Percentiles rank a stretch among this genome's conserved stretches.
Conservation (phyloP, 2,329 filamentous ascomycete species). For the Cryphonectria carpinicola region DNA sequence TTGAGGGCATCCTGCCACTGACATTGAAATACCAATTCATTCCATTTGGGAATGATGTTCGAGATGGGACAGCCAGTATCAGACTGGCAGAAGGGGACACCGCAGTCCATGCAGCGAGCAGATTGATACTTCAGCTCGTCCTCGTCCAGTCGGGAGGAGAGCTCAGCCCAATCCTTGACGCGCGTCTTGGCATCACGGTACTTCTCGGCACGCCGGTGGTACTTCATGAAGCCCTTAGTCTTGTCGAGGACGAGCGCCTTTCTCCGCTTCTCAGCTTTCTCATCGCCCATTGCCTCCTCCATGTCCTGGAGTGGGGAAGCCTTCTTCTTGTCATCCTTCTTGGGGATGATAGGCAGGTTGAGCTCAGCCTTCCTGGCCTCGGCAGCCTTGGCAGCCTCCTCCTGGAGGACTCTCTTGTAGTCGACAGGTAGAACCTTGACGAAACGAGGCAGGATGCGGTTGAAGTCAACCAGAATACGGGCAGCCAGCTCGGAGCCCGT, state of each 20-base stretch:
- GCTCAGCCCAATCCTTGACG: slow-evolving; percentile 91
- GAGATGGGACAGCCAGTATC: slow-evolving; percentile 94
- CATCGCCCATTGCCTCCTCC: slow-evolving; percentile 86
- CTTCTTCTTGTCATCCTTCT: slow-evolving; percentile 71
- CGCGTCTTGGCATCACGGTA: slow-evolving; percentile 84
- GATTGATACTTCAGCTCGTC: slow-evolving; percentile 97
- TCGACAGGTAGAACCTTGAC: slow-evolving; percentile 93
- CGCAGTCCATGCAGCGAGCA: slow-evolving; percentile 97
- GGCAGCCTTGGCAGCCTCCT: slow-evolving; percentile 83
- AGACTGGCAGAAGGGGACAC: slow-evolving; percentile 97
- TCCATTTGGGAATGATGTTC: slow-evolving; percentile 98
- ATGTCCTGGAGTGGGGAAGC: slow-evolving; percentile 77
- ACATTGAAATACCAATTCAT: slow-evolving; percentile 74
- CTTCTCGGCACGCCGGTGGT: slow-evolving; percentile 89
- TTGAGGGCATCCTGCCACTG: slow-evolving; percentile 94
- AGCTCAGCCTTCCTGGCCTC: slow-evolving; percentile 85
- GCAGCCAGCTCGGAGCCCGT: slow-evolving; percentile 94
- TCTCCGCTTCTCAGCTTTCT: slow-evolving; percentile 85
- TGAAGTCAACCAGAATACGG: slow-evolving; percentile 93
- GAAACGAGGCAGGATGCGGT: slow-evolving; percentile 84
- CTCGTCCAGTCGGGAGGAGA: slow-evolving; percentile 84
- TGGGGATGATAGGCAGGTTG: slow-evolving; percentile 75
- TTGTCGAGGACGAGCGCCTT: slow-evolving; percentile 93
- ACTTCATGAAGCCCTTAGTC: slow-evolving; percentile 97
- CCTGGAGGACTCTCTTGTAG: slow-evolving; percentile 90